These are phyloP conservation scores for Schizophyllum commune DNA, from an alignment of 1,284 basidiomycete genomes.

Conservation along the genomic window DNA sequence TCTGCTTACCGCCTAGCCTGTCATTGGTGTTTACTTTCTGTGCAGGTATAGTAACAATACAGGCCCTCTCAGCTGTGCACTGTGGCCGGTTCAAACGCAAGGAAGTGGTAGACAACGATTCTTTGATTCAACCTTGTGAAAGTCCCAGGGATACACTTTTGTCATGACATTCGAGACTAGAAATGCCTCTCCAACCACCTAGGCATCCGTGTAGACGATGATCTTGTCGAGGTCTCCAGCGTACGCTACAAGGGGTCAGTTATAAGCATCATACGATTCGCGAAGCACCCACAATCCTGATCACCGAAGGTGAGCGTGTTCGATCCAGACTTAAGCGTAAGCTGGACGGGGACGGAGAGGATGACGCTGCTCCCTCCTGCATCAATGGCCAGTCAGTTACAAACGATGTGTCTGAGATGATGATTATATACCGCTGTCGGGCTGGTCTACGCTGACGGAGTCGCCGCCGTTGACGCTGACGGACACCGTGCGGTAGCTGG, in stretches of 20 bases:
- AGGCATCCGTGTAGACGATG: constrained; percentile 34
- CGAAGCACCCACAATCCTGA: constrained; percentile 34
- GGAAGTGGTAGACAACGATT: too few relatives aligned
- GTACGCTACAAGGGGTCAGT: constrained; percentile 31
- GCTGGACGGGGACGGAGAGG: constrained; percentile 48
- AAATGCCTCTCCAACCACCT: not conserved
- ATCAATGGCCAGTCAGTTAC: not conserved
- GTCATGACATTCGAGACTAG: too few relatives aligned
- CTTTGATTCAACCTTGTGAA: too few relatives aligned
- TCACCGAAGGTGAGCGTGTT: constrained; percentile 46
- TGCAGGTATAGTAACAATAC: too few relatives aligned
- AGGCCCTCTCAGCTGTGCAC: too few relatives aligned
- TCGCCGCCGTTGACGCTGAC: constrained; percentile 51
- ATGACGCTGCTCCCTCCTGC: constrained; percentile 35
- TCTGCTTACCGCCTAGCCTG: not conserved
- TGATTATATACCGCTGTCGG: constrained; percentile 34
- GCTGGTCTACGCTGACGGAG: constrained; percentile 44
- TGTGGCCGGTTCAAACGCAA: too few relatives aligned
- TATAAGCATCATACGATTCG: not conserved
- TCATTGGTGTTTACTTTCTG: not conserved
- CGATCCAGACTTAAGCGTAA: constrained; percentile 40
- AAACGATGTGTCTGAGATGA: too few relatives aligned
- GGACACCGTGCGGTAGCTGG: not conserved
- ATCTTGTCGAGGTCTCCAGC: constrained; percentile 59
- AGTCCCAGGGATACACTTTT: too few relatives aligned